Evolutionary conservation across 2,329 filamentous ascomycete species (phyloP).

Genomic region (Epichloe festucae): DNA sequence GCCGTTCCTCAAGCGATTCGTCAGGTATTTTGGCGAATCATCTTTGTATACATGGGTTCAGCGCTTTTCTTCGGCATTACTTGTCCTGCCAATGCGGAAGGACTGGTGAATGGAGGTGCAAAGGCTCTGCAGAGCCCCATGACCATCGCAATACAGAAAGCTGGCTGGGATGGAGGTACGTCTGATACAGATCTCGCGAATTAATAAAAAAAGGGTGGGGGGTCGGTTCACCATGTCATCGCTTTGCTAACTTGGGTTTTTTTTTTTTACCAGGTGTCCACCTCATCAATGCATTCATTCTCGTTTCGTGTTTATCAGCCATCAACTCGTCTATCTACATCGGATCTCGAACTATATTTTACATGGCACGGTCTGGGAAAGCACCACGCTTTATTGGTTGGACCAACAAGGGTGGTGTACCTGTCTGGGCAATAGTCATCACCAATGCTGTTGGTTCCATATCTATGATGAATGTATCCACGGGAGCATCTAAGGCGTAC

Average conservation of each 20-base stretch:
- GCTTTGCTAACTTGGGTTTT: not conserved
- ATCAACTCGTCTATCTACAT: conserved; percentile 71
- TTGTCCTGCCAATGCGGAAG: conserved; percentile 53
- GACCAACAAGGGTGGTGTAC: conserved; percentile 51
- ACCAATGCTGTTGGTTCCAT: conserved; percentile 59
- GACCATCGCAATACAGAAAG: conserved; percentile 61
- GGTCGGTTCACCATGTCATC: not conserved
- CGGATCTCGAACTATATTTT: conserved; percentile 59
- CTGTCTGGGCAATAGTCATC: conserved; percentile 48
- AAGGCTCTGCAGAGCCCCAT: conserved; percentile 59
- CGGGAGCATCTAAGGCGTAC: conserved; percentile 52
- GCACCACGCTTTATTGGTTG: conserved; percentile 57
- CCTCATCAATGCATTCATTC: conserved; percentile 66
- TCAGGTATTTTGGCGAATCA: conserved; percentile 48
- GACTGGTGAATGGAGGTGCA: conserved; percentile 46
- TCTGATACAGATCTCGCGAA: not conserved
- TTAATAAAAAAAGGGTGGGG: not conserved
- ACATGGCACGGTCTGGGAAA: conserved; percentile 61
- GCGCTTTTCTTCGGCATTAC: conserved; percentile 66
- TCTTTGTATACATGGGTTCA: conserved; percentile 53
- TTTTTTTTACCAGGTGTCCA: conserved; percentile 35
- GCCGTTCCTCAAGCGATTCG: conserved; percentile 46
- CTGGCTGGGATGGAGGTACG: conserved; percentile 54
- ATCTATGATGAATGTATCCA: conserved; percentile 64
- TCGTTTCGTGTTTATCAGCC: conserved; percentile 58